Percentiles rank a stretch among this genome's conserved stretches.
phyloP scores from a whole-genome alignment of 2,329 filamentous ascomycete species.

The Fusarium vanettenii region DNA sequence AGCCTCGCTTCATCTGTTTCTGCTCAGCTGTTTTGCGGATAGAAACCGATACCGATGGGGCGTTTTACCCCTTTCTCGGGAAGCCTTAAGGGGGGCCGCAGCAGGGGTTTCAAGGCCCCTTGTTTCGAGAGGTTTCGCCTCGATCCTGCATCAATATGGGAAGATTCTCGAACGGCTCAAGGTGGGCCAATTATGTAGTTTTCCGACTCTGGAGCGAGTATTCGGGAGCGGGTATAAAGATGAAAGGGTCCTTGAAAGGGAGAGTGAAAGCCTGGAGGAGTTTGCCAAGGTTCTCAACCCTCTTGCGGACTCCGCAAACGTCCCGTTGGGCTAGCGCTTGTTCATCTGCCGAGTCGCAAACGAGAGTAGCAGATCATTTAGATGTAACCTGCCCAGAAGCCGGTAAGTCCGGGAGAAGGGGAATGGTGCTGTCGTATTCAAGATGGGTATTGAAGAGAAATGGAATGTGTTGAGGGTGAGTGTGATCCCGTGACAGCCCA shows the following conservation, averaged over 20 bases:
- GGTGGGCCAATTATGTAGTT: background rate
- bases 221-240: background rate
- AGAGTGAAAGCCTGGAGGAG: background rate
- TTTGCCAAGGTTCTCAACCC: background rate
- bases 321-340: background rate
- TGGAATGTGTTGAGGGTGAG: slow-evolving; percentile 2
- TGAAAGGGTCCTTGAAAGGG: background rate
- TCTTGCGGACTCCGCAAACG: background rate
- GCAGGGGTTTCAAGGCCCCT: slow-evolving; percentile 24
- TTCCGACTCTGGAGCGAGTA: background rate
- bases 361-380: background rate
- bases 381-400: slow-evolving; percentile 1
- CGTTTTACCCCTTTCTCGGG: slow-evolving; percentile 17
- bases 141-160: slow-evolving; percentile 2
- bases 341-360: slow-evolving; percentile 6
- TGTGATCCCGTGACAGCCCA: background rate
- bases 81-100: slow-evolving; percentile 6
- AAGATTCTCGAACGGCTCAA: background rate
- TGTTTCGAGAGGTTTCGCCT: slow-evolving; percentile 33
- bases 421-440: slow-evolving; percentile 2
- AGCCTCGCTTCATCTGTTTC: slow-evolving; percentile 6
- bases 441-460: background rate
- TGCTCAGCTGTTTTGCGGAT: background rate
- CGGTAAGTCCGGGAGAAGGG: slow-evolving; percentile 10
- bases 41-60: background rate